Evolutionary conservation across 768 basidiomycete genomes (phyloP), one percentile per base, ranked within the genome.

Genomic region (Suillus tomentosus): DNA sequence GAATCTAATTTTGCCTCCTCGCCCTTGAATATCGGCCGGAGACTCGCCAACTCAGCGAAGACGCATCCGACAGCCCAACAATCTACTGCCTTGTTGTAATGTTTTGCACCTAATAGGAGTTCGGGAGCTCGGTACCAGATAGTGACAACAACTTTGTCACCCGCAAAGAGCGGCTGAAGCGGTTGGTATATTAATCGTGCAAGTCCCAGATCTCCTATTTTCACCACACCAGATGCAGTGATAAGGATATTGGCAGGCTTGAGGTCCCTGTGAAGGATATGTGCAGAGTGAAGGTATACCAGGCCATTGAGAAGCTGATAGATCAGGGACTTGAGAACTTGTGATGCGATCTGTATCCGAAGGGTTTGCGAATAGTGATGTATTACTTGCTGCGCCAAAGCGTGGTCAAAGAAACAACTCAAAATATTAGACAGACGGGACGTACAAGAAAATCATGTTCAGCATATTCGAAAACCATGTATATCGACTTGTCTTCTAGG

Each of bases 61-160:
- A 99, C 98, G 73, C 97, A 99, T 1, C 96, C 97, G 6, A 99
- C 89, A 31, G 97, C 96, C 97, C 97, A 99, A 61, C 94, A 88
- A 73, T 99, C 95, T 47, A 99, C 89, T 5, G 96, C 92, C 69
- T 94, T 95, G 68, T 97, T 96, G 76, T 99, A 99, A 76, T 99
- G 97, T 67, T 95, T 94, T 1, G 96, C 95, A 34, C 97, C 96
- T 79, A 99, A 84, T 11, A 99, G 84, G 3, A 99, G 86, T 73
- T 99, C 97, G 0, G 97, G 97, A 8, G 95, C 94, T 60, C 97
- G 92, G 74, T 99, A 99, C 97, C 97, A 99, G 72, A 99, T 99
- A 0, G 97, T 99, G 14, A 99, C 97, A 42, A 99, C 97, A 34
- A 99, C 96, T 71, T 99, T 99, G 78, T 99, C 97, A 17, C 96